These are phyloP conservation scores for Xylariaceae sp. DNA, from an alignment of 2,329 filamentous ascomycete species.

Conservation along the genomic window DNA sequence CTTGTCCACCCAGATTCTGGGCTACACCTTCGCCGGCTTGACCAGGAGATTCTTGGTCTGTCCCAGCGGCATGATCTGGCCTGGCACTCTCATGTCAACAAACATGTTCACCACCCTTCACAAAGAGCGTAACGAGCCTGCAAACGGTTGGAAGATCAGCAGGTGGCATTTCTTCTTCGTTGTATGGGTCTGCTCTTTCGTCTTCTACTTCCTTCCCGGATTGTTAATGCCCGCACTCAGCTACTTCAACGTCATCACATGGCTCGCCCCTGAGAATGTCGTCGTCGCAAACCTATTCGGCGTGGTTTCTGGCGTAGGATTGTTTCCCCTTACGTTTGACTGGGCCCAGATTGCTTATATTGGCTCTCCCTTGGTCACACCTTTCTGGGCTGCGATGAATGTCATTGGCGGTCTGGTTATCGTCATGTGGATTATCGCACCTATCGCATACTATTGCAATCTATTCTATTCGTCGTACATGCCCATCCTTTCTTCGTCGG, in stretches of 20 bases:
- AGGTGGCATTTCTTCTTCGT: constrained; percentile 79
- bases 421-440: constrained; percentile 81
- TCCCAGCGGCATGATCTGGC: constrained; percentile 88
- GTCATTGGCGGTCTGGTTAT: constrained; percentile 73
- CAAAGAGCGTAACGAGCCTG: constrained; percentile 74
- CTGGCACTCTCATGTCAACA: constrained; percentile 79
- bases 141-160: constrained; percentile 76
- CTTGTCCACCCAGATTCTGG: constrained; percentile 78
- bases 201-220: constrained; percentile 82
- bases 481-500: constrained; percentile 76
- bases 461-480: constrained; percentile 77
- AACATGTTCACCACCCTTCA: constrained; percentile 86
- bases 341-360: constrained; percentile 90
- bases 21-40: constrained; percentile 80
- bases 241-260: constrained; percentile 85
- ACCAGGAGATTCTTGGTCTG: constrained; percentile 76
- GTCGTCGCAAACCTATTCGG: constrained; percentile 82
- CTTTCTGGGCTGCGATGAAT: constrained; percentile 82
- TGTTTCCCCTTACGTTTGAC: constrained; percentile 84
- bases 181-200: constrained; percentile 64
- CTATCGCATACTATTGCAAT: constrained; percentile 75
- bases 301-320: constrained; percentile 73
- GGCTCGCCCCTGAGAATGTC: constrained; percentile 83
- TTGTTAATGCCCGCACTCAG: constrained; percentile 77
- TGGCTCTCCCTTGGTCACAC: constrained; percentile 75